Base-by-base conservation (phyloP, 2,329 filamentous ascomycete genomes). In the Basipetospora sp. region DNA sequence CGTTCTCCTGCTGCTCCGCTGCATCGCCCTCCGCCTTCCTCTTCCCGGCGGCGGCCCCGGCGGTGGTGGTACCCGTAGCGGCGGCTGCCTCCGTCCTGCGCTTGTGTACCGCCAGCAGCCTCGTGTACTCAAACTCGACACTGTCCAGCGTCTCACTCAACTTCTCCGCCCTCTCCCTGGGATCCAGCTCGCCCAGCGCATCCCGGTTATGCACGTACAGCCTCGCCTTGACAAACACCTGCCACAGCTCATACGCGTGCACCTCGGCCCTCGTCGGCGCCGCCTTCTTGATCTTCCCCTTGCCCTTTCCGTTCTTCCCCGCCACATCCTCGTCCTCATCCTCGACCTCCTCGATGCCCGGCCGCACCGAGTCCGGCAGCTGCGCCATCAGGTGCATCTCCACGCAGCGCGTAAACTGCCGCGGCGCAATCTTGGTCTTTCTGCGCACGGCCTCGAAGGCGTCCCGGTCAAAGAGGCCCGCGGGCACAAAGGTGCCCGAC, bases 151-250 rank as follows among this genome's bases (percentile, higher is more conserved):
- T 79, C 46, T 80, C 70, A 35, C 82, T 71, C 3, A 92, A 62
- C 62, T 80, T 84, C 41, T 81, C 70, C 6, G 80, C 71, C 26
- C 80, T 69, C 53, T 88, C 81, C 0, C 60, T 54, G 4, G 63
- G 61, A 39, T 84, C 80, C 29, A 88, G 59, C 54, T 87, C 77
- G 27, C 71, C 69, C 10, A 92, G 64, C 3, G 71, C 58, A 47
- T 87, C 78, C 41, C 68, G 69, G 50, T 90, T 88, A 48, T 85
- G 80, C 31, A 71, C 67, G 52, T 82, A 86, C 4, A 92, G 62
- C 26, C 84, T 65, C 48, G 82, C 71, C 59, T 90, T 90, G n/a
- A 79, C 73, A 30, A 83, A 63, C 17, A 88, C 55, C 20, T 77
- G 65, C 80, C 81, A 92, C 31, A 84, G 67, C 44, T 67, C 71